A percentile compares a stretch with the other conserved stretches of the same genome.
These are phyloP conservation scores for Blastomyces parvus DNA, from an alignment of 2,329 filamentous ascomycete genomes.

Conservation along the genomic window DNA sequence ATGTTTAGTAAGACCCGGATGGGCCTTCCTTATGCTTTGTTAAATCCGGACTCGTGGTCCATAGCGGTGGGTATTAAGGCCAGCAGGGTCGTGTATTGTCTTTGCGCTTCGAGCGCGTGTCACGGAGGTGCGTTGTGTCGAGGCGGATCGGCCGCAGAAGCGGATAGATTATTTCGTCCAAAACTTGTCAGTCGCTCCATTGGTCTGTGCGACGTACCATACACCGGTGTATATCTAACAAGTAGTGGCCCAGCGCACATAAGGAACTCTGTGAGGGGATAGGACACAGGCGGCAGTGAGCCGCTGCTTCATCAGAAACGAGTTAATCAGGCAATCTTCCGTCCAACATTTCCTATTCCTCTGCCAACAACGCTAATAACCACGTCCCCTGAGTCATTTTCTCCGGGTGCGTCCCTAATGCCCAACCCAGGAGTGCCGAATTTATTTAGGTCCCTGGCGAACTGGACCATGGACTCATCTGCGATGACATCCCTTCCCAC, in stretches of 20 bases:
- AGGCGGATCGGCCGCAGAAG: background rate
- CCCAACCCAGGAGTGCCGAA: slow-evolving; percentile 92
- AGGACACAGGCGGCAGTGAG: background rate
- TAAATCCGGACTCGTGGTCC: background rate
- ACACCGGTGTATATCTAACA: background rate
- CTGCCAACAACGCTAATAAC: slow-evolving; percentile 85
- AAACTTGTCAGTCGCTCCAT: background rate
- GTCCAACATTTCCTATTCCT: slow-evolving; percentile 88
- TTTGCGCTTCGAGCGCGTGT: background rate
- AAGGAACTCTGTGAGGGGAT: background rate
- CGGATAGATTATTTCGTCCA: background rate
- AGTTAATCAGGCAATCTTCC: slow-evolving; percentile 61
- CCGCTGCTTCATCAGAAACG: background rate
- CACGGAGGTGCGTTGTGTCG: background rate
- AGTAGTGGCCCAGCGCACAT: background rate
- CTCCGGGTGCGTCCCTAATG: slow-evolving; percentile 61
- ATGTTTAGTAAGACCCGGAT: background rate
- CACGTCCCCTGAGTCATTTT: slow-evolving; percentile 57
- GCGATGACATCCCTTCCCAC: slow-evolving; percentile 73
- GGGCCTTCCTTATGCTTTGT: background rate
- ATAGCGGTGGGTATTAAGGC: background rate
- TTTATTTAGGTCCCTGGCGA: slow-evolving; percentile 75
- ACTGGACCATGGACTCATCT: slow-evolving; percentile 65
- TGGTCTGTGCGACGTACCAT: background rate
- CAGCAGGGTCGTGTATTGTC: background rate